These are phyloP conservation scores for Agrocybe praecox DNA, from an alignment of 768 basidiomycete genomes.

Conservation along the genomic window DNA sequence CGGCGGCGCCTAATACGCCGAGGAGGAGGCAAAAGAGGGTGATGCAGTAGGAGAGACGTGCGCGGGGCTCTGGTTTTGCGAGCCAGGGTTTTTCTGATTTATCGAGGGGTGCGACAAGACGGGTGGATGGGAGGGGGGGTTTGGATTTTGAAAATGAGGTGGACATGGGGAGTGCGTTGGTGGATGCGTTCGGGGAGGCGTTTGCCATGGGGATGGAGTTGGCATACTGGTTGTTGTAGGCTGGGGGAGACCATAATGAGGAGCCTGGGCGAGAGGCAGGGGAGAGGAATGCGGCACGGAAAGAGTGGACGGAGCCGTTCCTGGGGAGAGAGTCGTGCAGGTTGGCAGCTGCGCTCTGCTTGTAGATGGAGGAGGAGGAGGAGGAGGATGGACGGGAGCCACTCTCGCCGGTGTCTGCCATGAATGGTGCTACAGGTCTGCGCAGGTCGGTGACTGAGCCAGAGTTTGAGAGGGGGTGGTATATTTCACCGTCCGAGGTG, in stretches of 20 bases:
- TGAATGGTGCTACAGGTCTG: constrained; percentile 53
- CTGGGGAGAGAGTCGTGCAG: constrained; percentile 41
- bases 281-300: constrained; percentile 71
- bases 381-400: constrained; percentile 18
- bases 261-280: constrained; percentile 69
- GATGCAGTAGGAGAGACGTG: constrained; percentile 39
- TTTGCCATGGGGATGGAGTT: constrained; percentile 6
- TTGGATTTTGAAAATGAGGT: constrained; percentile 27
- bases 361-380: constrained; percentile 42
- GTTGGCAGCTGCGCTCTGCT: constrained; percentile 43
- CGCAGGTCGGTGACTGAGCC: constrained; percentile 28
- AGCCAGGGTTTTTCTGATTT: constrained; percentile 67
- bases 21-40: constrained; percentile 57
- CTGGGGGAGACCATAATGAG: constrained; percentile 63
- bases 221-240: constrained; percentile 30
- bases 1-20: constrained; percentile 53
- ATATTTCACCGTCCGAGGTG: background rate
- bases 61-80: constrained; percentile 35
- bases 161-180: constrained; percentile 20
- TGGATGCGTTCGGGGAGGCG: constrained; percentile 28
- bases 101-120: constrained; percentile 52
- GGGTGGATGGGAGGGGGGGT: constrained; percentile 49
- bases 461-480: constrained; percentile 17
- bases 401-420: constrained; percentile 25
- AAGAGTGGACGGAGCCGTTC: constrained; percentile 45